Evolutionary conservation across 441 rosid genomes (phyloP).

Genomic region (Corymbia calophylla): DNA sequence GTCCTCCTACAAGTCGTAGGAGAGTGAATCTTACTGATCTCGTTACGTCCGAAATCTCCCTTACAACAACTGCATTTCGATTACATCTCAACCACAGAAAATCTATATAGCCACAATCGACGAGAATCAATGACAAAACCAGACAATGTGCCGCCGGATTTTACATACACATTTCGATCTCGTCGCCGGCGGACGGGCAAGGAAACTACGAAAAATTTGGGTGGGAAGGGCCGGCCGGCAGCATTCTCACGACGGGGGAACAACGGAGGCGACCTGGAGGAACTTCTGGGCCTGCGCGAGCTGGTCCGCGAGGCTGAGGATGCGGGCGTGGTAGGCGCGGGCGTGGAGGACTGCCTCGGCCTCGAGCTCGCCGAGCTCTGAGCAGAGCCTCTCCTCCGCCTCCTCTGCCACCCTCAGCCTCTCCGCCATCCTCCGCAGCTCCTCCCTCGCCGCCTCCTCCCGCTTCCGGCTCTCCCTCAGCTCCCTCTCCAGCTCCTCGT

Average conservation of each 20-base stretch:
- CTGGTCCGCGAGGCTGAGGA: background rate
- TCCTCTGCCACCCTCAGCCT: conserved; percentile 12
- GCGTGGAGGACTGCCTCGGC: conserved; percentile 14
- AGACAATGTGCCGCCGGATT: background rate
- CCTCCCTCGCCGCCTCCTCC: conserved; percentile 11
- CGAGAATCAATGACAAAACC: background rate
- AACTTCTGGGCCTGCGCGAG: conserved; percentile 4
- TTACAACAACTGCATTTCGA: background rate
- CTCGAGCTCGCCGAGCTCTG: conserved; percentile 20
- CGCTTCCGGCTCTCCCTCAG: conserved; percentile 11
- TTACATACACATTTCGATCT: background rate
- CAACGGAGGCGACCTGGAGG: background rate
- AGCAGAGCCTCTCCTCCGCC: conserved; percentile 20
- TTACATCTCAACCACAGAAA: background rate
- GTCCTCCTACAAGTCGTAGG: background rate
- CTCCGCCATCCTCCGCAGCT: conserved; percentile 2
- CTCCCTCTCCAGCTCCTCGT: conserved; percentile 14
- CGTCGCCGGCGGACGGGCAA: background rate
- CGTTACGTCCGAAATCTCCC: background rate
- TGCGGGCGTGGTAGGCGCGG: background rate
- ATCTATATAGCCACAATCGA: background rate
- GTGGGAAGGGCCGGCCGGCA: background rate
- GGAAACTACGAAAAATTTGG: background rate
- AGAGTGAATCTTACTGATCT: background rate
- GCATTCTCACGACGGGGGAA: background rate